Conservation (phyloP, 345 rosid species). For the Aegle marmelos region DNA sequence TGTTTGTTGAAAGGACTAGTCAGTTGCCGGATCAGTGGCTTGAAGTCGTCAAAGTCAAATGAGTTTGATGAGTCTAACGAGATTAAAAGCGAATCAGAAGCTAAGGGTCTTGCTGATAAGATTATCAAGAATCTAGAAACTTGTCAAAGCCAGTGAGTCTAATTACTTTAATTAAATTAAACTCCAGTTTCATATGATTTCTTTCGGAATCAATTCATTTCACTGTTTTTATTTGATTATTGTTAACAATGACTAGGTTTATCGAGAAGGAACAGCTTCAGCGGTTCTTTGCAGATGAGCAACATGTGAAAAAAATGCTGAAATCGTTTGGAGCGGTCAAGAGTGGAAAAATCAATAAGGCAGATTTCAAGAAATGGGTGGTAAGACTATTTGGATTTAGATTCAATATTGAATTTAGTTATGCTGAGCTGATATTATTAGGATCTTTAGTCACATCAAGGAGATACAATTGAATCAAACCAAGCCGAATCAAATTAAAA, state of each 20-base stretch:
- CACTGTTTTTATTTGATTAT: not conserved
- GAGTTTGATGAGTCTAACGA: conserved; percentile 37
- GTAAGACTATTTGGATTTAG: conserved; percentile 25
- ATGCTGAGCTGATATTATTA: not conserved
- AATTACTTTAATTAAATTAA: not conserved
- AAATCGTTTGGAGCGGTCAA: conserved; percentile 51
- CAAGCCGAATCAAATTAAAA: too few species aligned
- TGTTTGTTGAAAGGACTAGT: conserved; percentile 68
- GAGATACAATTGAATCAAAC: too few species aligned
- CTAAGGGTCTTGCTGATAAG: conserved; percentile 53
- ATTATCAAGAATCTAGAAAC: conserved; percentile 57
- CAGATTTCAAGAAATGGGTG: conserved; percentile 62
- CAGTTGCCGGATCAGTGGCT: conserved; percentile 33
- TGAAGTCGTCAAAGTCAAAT: conserved; percentile 33
- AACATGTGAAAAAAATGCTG: conserved; percentile 37
- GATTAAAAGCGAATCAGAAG: conserved; percentile 69
- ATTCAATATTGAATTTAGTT: not conserved
- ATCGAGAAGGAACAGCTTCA: conserved; percentile 65
- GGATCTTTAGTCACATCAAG: too few species aligned
- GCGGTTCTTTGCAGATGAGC: not conserved
- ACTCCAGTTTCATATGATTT: not conserved
- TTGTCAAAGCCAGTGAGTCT: conserved; percentile 44
- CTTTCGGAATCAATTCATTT: not conserved
- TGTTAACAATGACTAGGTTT: conserved; percentile 34
- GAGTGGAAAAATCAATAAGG: conserved; percentile 50